Evolutionary conservation across 2,329 filamentous ascomycete genomes (phyloP), one percentile per base, ranked within the genome.

Genomic region (Colletotrichum paranaense): DNA sequence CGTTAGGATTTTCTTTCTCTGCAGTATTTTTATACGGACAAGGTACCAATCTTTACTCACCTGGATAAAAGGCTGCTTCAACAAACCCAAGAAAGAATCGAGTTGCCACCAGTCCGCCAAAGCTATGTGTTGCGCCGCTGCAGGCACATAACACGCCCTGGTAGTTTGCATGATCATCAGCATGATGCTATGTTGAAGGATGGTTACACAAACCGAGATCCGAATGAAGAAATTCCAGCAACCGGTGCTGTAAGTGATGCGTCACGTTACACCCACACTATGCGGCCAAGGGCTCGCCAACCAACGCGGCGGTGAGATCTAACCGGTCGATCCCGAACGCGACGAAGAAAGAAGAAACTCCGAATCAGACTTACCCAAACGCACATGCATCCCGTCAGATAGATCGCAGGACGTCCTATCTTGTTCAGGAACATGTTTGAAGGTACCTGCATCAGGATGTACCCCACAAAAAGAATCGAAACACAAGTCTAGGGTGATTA

Each of bases 261-360:
- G 49, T 62, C 58, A 72, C 42, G 63, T 64, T 63, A 70, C 60
- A 65, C n/a, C 4, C 11, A 56, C 72, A 62, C n/a, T 42, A 72
- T 59, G 56, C 32, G n/a, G 32, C 26, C 58, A 28, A 35, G 19
- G 4, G 28, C 26, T 30, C 12, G 32, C 32, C 19, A 19, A 46
- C 19, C 28, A 26, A 52, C 11, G n/a, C 12, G 22, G 8, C 14
- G 5, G 24, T 28, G 30, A 26, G 30, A 24, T 30, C 9, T 14
- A 56, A 46, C 7, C 19, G 7, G 16, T 59, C n/a, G 6, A 70
- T 73, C 69, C 76, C 83, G 76, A 85, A 87, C 71, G 82, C 83
- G 5, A 85, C 75, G 2, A 82, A 77, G 57, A 81, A 81, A 28
- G 73, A 75, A 16, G 74, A 58, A 9, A 4, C 16, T n/a, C 11